phyloP scores from a whole-genome alignment of 495 filamentous ascomycete species.

The Usnea hakonensis region DNA sequence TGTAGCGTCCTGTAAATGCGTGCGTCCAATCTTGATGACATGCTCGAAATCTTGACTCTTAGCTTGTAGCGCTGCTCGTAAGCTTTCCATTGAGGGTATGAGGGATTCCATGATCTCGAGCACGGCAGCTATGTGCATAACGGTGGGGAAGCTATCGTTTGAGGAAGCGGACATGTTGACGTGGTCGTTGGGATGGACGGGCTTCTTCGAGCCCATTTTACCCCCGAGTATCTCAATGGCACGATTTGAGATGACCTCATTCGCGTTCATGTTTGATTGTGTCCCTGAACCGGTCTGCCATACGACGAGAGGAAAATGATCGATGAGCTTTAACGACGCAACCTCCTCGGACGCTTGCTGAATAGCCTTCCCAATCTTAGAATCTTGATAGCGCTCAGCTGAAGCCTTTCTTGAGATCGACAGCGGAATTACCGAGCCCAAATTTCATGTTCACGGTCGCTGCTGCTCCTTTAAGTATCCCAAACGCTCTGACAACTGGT shows the following conservation, averaged over 20 bases:
- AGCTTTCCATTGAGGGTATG: slow-evolving; percentile 69
- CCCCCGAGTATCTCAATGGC: slow-evolving; percentile 97
- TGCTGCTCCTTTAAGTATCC: slow-evolving; percentile 94
- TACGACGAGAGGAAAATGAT: slow-evolving; percentile 97
- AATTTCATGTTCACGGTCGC: slow-evolving; percentile 93
- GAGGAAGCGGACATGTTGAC: slow-evolving; percentile 98
- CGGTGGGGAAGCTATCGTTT: slow-evolving; percentile 98
- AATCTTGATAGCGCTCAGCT: slow-evolving; percentile 45
- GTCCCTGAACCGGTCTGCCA: slow-evolving; percentile 99
- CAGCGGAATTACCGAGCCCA: slow-evolving; percentile 68
- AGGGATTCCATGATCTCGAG: slow-evolving; percentile 83
- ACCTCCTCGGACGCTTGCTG: slow-evolving; percentile 92
- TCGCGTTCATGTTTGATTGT: slow-evolving; percentile 99
- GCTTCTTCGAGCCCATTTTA: slow-evolving; percentile 90
- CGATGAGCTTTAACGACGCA: slow-evolving; percentile 83
- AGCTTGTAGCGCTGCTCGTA: slow-evolving; percentile 72
- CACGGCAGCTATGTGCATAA: slow-evolving; percentile 98
- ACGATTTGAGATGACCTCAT: slow-evolving; percentile 99
- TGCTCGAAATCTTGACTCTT: slow-evolving; percentile 85
- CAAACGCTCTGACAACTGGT: slow-evolving; percentile 84
- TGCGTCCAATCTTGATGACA: slow-evolving; percentile 98
- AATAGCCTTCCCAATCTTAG: slow-evolving; percentile 86
- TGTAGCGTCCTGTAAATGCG: slow-evolving; percentile 95
- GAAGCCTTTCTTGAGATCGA: slow-evolving; percentile 5
- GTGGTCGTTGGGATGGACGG: slow-evolving; percentile 98